Evolutionary conservation across 139 green algal species (phyloP).

Genomic region (Coccomyxa sp.): DNA sequence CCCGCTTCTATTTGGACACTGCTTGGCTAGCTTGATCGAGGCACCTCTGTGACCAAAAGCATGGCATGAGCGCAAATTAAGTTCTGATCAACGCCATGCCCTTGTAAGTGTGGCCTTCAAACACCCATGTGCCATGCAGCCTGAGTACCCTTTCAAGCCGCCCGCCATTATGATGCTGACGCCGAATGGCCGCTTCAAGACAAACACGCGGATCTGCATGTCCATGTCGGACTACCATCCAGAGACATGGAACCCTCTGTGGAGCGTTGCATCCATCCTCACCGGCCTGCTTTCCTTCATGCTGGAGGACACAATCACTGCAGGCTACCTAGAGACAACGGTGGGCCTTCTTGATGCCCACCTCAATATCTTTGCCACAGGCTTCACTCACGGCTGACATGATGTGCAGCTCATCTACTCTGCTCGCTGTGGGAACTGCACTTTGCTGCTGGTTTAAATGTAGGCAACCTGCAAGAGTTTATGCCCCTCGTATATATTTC

Average conservation of each 20-base stretch:
- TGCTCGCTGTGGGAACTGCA: no score
- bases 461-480: no score
- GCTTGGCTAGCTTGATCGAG: no score
- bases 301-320: conserved; percentile 51
- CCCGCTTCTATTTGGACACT: no score
- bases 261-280: conserved; percentile 66
- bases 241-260: conserved; percentile 40
- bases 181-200: conserved; percentile 57
- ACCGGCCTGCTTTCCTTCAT: conserved; percentile 49
- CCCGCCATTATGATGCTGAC: conserved; percentile 63
- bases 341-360: neutral
- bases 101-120: neutral
- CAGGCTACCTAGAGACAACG: conserved; percentile 20
- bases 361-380: no score
- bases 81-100: no score
- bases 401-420: no score
- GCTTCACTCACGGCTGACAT: no score
- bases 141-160: conserved; percentile 49
- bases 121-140: neutral
- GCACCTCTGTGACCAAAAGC: neutral
- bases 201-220: conserved; percentile 18
- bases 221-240: conserved; percentile 71
- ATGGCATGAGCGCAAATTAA: no score
- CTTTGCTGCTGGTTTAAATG: no score
- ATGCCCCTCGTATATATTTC: no score